Percentiles rank a stretch among this genome's conserved stretches.
These are phyloP conservation scores for Colletotrichum viniferum DNA, from an alignment of 2,329 filamentous ascomycete species.

Conservation along the genomic window DNA sequence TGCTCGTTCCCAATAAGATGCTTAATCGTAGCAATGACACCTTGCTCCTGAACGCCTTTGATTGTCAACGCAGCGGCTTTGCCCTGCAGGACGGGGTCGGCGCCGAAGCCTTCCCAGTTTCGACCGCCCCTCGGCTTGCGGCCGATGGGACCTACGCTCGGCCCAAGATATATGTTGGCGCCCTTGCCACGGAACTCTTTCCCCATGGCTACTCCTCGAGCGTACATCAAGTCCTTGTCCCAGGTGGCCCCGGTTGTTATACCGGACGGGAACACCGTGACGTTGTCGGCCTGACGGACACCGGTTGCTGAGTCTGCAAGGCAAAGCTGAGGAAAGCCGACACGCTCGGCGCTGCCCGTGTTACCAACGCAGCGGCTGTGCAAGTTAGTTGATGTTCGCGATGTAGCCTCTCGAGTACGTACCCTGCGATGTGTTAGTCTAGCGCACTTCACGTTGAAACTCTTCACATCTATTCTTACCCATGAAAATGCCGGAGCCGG, in stretches of 20 bases:
- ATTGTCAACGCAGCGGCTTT: slow-evolving; percentile 81
- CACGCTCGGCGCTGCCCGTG: slow-evolving; percentile 70
- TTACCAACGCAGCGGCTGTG: slow-evolving; percentile 73
- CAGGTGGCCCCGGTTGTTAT: slow-evolving; percentile 78
- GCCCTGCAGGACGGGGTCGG: slow-evolving; percentile 76
- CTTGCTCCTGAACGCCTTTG: slow-evolving; percentile 66
- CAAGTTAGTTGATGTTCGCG: not conserved
- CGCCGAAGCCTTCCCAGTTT: slow-evolving; percentile 77
- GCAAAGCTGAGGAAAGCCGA: slow-evolving; percentile 76
- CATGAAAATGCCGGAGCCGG: slow-evolving; percentile 75
- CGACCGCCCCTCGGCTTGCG: slow-evolving; percentile 75
- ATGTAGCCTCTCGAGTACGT: not conserved
- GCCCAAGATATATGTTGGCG: slow-evolving; percentile 72
- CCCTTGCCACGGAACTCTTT: slow-evolving; percentile 77
- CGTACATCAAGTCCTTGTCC: slow-evolving; percentile 73
- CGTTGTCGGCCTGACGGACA: slow-evolving; percentile 73
- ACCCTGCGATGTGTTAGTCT: slow-evolving; percentile 25
- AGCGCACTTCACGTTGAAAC: not conserved
- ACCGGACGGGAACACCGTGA: slow-evolving; percentile 80
- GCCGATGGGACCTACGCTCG: slow-evolving; percentile 72
- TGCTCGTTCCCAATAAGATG: slow-evolving; percentile 62
- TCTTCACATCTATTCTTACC: slow-evolving; percentile 43
- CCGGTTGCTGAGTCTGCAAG: slow-evolving; percentile 75
- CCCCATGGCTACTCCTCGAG: slow-evolving; percentile 70
- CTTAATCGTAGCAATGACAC: slow-evolving; percentile 62